Evolutionary conservation across 192 early-diverging fungal species (phyloP).

Genomic region (Coemansia sp.): DNA sequence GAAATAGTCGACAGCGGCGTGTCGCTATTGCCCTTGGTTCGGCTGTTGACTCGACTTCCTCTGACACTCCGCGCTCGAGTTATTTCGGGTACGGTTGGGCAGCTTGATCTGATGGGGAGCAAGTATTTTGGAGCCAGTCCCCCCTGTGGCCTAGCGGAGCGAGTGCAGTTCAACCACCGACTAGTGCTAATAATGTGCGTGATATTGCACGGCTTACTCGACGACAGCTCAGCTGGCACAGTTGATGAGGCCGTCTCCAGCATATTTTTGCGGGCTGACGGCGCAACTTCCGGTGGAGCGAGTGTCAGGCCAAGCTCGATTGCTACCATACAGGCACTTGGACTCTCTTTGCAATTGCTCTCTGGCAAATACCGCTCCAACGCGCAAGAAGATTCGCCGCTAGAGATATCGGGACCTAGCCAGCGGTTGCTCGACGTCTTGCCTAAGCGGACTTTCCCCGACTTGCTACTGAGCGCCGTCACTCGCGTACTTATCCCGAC

Average conservation of each 20-base stretch:
- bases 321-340: slow-evolving; percentile 21
- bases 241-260: slow-evolving; percentile 18
- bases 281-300: background rate
- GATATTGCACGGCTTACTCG: background rate
- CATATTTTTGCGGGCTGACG: slow-evolving; percentile 9
- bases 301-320: background rate
- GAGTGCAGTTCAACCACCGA: slow-evolving; percentile 1
- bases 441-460: slow-evolving; percentile 18
- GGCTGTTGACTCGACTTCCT: slow-evolving; percentile 2
- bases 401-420: background rate
- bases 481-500: slow-evolving; percentile 22
- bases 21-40: background rate
- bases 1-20: background rate
- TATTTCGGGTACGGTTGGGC: slow-evolving; percentile 15
- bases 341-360: slow-evolving; percentile 36
- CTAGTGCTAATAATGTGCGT: slow-evolving; percentile 6
- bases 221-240: background rate
- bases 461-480: slow-evolving; percentile 16
- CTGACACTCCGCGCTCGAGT: slow-evolving; percentile 24
- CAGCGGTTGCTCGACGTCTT: background rate
- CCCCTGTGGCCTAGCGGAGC: background rate
- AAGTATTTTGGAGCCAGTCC: background rate
- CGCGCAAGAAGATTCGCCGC: background rate
- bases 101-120: slow-evolving; percentile 20
- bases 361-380: slow-evolving; percentile 15